Conservation (phyloP, 2,329 filamentous ascomycete genomes). For the Exophiala viscosa region DNA sequence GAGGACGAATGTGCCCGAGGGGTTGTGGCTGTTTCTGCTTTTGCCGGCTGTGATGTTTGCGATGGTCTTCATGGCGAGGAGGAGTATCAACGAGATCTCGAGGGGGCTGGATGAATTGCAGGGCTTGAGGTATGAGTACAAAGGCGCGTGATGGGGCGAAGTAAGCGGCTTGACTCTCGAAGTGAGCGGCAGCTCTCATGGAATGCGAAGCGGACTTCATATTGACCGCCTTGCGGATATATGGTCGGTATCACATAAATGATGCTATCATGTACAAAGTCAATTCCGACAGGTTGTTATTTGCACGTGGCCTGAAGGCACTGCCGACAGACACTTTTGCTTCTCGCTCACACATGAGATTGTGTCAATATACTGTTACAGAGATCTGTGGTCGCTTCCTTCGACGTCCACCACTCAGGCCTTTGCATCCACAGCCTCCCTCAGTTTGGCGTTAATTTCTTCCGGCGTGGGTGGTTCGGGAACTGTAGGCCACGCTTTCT, state of each 20-base stretch:
- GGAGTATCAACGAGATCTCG: constrained; percentile 26
- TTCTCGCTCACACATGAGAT: no score
- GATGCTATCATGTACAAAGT: not conserved
- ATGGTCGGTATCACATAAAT: not conserved
- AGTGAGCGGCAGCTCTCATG: no score
- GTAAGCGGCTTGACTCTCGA: not conserved
- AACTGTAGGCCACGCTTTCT: constrained; percentile 69
- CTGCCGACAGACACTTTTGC: no score
- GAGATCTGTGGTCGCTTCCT: constrained; percentile 10
- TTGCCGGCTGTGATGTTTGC: constrained; percentile 23
- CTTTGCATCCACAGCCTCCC: constrained; percentile 17
- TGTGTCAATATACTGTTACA: constrained; percentile 13
- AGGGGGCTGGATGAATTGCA: constrained; percentile 22
- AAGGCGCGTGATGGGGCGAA: constrained; percentile 23
- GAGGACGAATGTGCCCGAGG: constrained; percentile 16
- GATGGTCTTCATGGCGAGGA: constrained; percentile 23
- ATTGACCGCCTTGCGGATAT: not conserved
- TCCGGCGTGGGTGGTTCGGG: constrained; percentile 23
- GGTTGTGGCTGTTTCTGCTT: constrained; percentile 27
- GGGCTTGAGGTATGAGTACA: constrained; percentile 27
- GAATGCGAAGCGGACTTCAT: not conserved
- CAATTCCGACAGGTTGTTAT: not conserved
- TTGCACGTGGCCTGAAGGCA: no score
- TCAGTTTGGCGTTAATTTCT: constrained; percentile 9
- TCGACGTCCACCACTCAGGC: constrained; percentile 5